Conservation (phyloP, 2,329 filamentous ascomycete genomes). For the Didymella exigua region DNA sequence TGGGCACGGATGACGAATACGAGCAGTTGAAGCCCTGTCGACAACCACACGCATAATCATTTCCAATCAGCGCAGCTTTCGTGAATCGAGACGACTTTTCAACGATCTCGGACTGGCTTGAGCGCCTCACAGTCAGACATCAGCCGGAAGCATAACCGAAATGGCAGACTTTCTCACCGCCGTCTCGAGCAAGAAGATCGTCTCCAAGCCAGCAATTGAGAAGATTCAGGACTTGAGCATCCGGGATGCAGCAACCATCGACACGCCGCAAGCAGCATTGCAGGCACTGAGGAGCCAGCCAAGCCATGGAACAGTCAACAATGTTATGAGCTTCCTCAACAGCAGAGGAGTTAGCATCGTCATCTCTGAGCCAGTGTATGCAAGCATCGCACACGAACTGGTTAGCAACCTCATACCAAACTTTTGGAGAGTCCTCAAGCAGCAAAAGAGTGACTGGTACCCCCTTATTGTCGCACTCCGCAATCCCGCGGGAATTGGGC, state of each 20-base stretch:
- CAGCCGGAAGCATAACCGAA: not conserved
- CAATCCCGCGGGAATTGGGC: constrained; percentile 78
- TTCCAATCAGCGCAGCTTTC: not conserved
- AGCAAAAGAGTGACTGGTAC: constrained; percentile 10
- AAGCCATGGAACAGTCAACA: constrained; percentile 61
- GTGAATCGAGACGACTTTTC: not conserved
- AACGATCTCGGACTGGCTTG: not conserved
- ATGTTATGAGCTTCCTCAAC: constrained; percentile 60
- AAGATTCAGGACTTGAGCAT: constrained; percentile 20
- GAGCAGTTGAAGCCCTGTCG: not conserved
- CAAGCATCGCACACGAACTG: constrained; percentile 76
- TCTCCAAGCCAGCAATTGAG: constrained; percentile 22
- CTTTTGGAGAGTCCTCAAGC: constrained; percentile 68
- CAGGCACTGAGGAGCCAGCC: constrained; percentile 67
- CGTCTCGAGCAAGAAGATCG: constrained; percentile 49
- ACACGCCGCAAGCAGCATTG: constrained; percentile 58
- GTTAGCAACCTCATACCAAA: constrained; percentile 77
- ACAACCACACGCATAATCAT: not conserved
- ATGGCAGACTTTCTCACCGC: constrained; percentile 59
- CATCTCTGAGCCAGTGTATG: constrained; percentile 68
- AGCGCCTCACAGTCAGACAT: not conserved
- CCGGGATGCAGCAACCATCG: constrained; percentile 23
- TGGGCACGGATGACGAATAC: not conserved
- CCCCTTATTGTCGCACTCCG: constrained; percentile 69
- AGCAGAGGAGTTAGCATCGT: constrained; percentile 61